Evolutionary conservation across 176 grass and related monocot genomes (phyloP), one percentile per base, ranked within the genome.

Genomic region (Oryza brachyantha): DNA sequence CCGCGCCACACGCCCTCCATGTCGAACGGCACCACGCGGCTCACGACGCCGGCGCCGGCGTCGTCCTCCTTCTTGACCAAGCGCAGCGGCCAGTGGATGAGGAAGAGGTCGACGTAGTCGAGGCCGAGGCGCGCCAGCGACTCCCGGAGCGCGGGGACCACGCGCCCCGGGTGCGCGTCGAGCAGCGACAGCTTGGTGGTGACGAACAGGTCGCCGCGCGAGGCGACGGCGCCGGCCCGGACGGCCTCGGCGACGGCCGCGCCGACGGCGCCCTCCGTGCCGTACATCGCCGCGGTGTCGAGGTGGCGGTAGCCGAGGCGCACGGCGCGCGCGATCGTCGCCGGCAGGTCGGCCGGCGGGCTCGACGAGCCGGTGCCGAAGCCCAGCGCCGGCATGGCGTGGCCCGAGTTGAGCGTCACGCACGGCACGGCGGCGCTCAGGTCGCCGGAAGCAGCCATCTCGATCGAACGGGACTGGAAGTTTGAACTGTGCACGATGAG

Each of bases 91-190:
- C 86, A 97, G 81, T 97, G 94, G 64, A 97, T 17, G 29, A 97
- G 88, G 77, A 91, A 93, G 2, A 97, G 88, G 84, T 97, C 91
- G 10, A 97, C 63, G 74, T 97, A 89, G 46, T 72, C 91, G 3
- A 91, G 41, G 55, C 83, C 75, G 57, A 93, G 86, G 24, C 77
- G 86, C 9, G 67, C 83, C 57, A 97, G 80, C 36, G 85, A 86
- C 25, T 79, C 64, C 21, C 70, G 70, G 34, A 97, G 80, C 24
- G 91, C 83, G 8, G 94, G 65, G 50, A 97, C 35, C 28, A 97
- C 88, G 8, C 80, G 81, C 57, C 21, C 57, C 0, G 81, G 68
- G 29, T 42, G 71, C 32, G 84, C 62, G 73, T 93, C 78, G 28
- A 32, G 8, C 71, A 83, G 34, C 81, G 42, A 72, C 54, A 93